phyloP scores from a whole-genome alignment of 2,329 filamentous ascomycete genomes.

The Penicillium sumatraense region DNA sequence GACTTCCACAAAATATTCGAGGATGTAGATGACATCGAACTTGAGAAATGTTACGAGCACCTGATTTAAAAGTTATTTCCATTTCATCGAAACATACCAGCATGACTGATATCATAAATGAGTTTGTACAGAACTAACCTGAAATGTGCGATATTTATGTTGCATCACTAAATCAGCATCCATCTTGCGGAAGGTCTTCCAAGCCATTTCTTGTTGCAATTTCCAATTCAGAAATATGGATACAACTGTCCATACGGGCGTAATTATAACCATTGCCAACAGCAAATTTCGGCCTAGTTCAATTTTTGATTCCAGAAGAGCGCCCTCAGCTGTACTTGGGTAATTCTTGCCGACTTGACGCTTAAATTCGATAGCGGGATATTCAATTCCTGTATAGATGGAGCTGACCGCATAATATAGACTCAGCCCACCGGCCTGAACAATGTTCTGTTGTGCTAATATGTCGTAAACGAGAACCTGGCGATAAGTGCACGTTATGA shows the following conservation, averaged over 20 bases:
- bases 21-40: neutral
- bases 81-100: too few species aligned
- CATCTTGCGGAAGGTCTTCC: neutral
- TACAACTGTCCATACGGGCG: neutral
- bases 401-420: neutral
- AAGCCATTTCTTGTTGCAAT: neutral
- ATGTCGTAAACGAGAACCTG: neutral
- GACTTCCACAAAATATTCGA: neutral
- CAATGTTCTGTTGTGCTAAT: neutral
- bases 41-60: neutral
- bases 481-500: neutral
- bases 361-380: neutral
- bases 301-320: neutral
- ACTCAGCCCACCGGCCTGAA: neutral
- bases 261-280: neutral
- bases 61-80: neutral
- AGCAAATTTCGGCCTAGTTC: neutral
- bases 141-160: neutral
- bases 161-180: neutral
- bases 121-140: neutral
- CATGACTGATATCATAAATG: neutral
- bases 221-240: neutral
- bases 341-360: neutral
- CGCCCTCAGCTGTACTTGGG: neutral
- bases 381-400: neutral